phyloP scores from a whole-genome alignment of 495 filamentous ascomycete genomes.

The Peziza echinospora region DNA sequence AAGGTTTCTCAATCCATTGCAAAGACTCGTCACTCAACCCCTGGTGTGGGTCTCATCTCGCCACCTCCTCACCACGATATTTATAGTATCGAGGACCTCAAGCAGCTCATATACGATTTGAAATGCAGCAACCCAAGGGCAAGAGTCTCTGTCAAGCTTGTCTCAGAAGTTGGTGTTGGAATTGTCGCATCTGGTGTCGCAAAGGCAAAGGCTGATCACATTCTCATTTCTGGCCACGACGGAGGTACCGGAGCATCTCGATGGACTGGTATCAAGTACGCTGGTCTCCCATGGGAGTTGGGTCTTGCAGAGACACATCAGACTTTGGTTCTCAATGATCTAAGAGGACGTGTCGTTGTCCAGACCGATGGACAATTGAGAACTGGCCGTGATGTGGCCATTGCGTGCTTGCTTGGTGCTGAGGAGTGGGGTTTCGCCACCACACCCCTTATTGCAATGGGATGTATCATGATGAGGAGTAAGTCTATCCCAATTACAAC shows the following conservation, averaged over 20 bases:
- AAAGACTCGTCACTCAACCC: constrained; percentile 91
- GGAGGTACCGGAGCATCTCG: constrained; percentile 94
- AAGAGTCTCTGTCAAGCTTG: constrained; percentile 93
- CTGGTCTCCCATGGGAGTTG: constrained; percentile 92
- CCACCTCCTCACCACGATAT: constrained; percentile 98
- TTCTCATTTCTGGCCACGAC: constrained; percentile 93
- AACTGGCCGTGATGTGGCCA: constrained; percentile 86
- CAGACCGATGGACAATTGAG: constrained; percentile 94
- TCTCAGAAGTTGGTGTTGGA: constrained; percentile 94
- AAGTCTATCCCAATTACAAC: constrained; percentile 5
- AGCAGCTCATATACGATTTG: constrained; percentile 96
- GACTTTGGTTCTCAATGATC: constrained; percentile 93
- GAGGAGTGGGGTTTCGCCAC: constrained; percentile 99
- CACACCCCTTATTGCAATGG: constrained; percentile 88
- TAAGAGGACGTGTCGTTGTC: constrained; percentile 88
- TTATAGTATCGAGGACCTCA: constrained; percentile 96
- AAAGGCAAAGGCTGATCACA: constrained; percentile 95
- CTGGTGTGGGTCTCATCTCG: constrained; percentile 95
- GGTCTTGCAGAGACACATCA: constrained; percentile 97
- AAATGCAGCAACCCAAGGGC: constrained; percentile 94
- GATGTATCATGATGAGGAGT: constrained; percentile 86
- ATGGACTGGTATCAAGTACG: constrained; percentile 99
- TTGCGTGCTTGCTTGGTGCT: constrained; percentile 87
- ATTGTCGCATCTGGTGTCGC: constrained; percentile 97
- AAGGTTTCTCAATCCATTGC: constrained; percentile 96